phyloP scores from a whole-genome alignment of 495 filamentous ascomycete species.

The Lepraria neglecta region DNA sequence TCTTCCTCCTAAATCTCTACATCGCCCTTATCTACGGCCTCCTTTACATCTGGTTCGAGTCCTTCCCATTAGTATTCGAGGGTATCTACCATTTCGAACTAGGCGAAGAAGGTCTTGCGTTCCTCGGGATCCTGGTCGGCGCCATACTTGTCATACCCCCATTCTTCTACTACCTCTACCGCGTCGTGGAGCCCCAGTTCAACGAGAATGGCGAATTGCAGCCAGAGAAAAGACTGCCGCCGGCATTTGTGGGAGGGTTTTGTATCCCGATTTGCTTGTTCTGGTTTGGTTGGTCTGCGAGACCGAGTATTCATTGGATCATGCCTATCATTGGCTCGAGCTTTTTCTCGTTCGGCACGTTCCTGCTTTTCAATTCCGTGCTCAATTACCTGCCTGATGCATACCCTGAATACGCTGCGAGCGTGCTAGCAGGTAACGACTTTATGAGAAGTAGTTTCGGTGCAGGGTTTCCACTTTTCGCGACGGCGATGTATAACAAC shows the following conservation, averaged over 20 bases:
- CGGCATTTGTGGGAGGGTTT: constrained; percentile 38
- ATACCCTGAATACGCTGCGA: constrained; percentile 43
- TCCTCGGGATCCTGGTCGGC: constrained; percentile 45
- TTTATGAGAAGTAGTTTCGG: constrained; percentile 44
- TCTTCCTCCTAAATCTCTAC: constrained; percentile 49
- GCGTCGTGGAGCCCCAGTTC: constrained; percentile 37
- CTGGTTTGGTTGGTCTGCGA: constrained; percentile 54
- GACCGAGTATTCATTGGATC: constrained; percentile 45
- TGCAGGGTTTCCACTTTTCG: constrained; percentile 46
- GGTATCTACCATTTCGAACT: constrained; percentile 45
- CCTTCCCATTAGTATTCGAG: constrained; percentile 49
- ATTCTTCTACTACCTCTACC: constrained; percentile 44
- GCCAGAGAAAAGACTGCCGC: constrained; percentile 40
- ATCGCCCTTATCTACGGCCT: constrained; percentile 49
- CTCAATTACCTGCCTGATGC: constrained; percentile 38
- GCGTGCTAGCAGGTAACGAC: constrained; percentile 47
- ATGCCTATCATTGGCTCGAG: constrained; percentile 47
- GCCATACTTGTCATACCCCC: constrained; percentile 36
- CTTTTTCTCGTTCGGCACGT: constrained; percentile 48
- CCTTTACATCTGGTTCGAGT: constrained; percentile 53
- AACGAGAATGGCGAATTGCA: constrained; percentile 37
- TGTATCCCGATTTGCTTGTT: constrained; percentile 48
- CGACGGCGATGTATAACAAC: constrained; percentile 50
- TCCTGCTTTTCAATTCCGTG: constrained; percentile 51
- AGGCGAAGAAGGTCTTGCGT: constrained; percentile 43